phyloP scores from a whole-genome alignment of 2,329 filamentous ascomycete genomes.

The Grosmannia clavigera region DNA sequence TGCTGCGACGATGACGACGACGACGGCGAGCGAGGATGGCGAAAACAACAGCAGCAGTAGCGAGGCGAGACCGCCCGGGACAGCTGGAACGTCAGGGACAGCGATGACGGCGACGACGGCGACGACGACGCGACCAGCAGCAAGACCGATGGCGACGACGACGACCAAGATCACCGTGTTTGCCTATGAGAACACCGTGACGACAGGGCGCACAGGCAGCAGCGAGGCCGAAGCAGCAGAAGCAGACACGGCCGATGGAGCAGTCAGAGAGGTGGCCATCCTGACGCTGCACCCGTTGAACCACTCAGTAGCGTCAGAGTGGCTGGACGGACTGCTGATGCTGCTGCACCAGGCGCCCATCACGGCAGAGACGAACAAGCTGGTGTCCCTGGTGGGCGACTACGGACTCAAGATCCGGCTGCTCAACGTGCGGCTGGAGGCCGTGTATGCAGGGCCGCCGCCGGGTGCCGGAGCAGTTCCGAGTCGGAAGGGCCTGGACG shows the following conservation, averaged over 20 bases:
- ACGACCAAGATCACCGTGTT: slow-evolving; percentile 88
- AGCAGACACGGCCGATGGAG: not conserved
- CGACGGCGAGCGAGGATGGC: not conserved
- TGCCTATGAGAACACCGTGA: slow-evolving; percentile 43
- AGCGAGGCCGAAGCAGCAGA: not conserved
- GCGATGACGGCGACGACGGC: slow-evolving; percentile 22
- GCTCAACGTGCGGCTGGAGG: slow-evolving; percentile 82
- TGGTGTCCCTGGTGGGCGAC: slow-evolving; percentile 73
- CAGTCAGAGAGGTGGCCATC: slow-evolving; percentile 50
- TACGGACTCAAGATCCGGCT: slow-evolving; percentile 89
- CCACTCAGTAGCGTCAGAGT: slow-evolving; percentile 81
- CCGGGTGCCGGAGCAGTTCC: slow-evolving; percentile 67
- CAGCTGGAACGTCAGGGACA: not conserved
- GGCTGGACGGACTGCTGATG: slow-evolving; percentile 93
- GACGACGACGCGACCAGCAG: too few species aligned
- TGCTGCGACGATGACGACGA: slow-evolving; percentile 20
- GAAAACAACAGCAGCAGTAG: not conserved
- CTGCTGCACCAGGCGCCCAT: slow-evolving; percentile 89
- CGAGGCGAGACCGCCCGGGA: too few species aligned
- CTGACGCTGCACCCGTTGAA: slow-evolving; percentile 72
- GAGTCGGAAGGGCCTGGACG: slow-evolving; percentile 71
- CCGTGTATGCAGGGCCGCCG: slow-evolving; percentile 51
- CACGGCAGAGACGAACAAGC: slow-evolving; percentile 87
- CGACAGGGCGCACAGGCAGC: slow-evolving; percentile 10
- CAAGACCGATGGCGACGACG: slow-evolving; percentile 22